phyloP scores from a whole-genome alignment of 2,329 filamentous ascomycete species.

The Aspergillus luchuensis region DNA sequence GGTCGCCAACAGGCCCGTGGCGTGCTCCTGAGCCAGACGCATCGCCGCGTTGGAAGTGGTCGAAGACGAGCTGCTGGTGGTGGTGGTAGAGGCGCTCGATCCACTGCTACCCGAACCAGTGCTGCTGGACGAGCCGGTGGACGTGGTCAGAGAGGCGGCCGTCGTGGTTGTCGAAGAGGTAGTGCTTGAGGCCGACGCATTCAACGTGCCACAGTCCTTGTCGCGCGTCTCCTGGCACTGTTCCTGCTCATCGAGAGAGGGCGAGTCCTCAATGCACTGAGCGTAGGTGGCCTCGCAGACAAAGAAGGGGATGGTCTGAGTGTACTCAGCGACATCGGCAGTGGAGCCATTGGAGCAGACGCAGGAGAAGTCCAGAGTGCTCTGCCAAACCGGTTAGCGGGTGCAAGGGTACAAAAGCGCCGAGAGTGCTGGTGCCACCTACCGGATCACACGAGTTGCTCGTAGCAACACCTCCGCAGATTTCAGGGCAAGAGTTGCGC shows the following conservation, averaged over 20 bases:
- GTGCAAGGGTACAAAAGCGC: slow-evolving; percentile 14
- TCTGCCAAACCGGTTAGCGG: slow-evolving; percentile 34
- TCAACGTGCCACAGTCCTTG: slow-evolving; percentile 56
- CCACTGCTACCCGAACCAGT: slow-evolving; percentile 25
- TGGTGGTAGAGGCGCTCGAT: slow-evolving; percentile 35
- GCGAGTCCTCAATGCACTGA: slow-evolving; percentile 48
- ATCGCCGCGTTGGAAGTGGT: slow-evolving; percentile 47
- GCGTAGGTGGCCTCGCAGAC: slow-evolving; percentile 58
- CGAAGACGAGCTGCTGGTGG: slow-evolving; percentile 26
- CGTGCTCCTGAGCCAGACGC: slow-evolving; percentile 51
- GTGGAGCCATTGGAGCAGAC: slow-evolving; percentile 57
- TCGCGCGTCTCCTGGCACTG: slow-evolving; percentile 48
- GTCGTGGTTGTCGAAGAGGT: background rate
- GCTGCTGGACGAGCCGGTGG: slow-evolving; percentile 22
- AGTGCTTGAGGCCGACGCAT: slow-evolving; percentile 35
- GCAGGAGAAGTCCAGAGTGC: slow-evolving; percentile 58
- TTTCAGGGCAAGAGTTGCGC: slow-evolving; percentile 60
- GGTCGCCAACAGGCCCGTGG: slow-evolving; percentile 55
- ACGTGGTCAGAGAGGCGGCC: slow-evolving; percentile 5
- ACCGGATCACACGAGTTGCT: slow-evolving; percentile 61
- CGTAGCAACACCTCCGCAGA: slow-evolving; percentile 56
- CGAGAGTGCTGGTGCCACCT: slow-evolving; percentile 34
- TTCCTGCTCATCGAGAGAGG: slow-evolving; percentile 47
- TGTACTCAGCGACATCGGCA: slow-evolving; percentile 59
- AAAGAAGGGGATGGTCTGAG: slow-evolving; percentile 61